A percentile compares a stretch with the other conserved stretches of the same genome.
Conservation (phyloP, 106 monocot species). For the Phalaenopsis equestris region DNA sequence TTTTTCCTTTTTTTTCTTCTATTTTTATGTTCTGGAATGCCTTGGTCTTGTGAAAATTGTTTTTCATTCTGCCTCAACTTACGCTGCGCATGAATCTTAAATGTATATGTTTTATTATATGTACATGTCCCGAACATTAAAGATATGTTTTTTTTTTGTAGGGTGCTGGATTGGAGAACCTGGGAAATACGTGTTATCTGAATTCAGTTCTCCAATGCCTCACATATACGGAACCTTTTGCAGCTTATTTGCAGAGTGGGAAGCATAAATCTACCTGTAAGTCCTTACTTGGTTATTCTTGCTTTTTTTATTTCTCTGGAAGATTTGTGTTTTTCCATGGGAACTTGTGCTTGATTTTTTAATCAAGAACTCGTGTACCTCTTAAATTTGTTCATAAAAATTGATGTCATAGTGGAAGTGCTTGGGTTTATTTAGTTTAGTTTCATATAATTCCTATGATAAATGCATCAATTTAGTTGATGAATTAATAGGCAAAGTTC, state of each 20-base stretch:
- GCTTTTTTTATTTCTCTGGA: not conserved
- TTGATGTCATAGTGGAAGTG: not conserved
- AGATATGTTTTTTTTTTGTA: constrained; percentile 20
- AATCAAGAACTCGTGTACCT: not conserved
- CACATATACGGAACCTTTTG: constrained; percentile 97
- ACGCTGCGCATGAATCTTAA: not conserved
- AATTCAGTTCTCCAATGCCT: constrained; percentile 97
- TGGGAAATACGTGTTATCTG: constrained; percentile 92
- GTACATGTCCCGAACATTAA: not conserved
- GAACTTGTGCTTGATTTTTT: not conserved
- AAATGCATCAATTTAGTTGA: not conserved
- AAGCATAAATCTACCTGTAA: constrained; percentile 90
- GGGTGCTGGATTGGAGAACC: constrained; percentile 92
- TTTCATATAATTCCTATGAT: not conserved
- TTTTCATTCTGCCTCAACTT: not conserved
- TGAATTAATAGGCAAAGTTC: not conserved
- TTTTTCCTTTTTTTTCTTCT: not conserved
- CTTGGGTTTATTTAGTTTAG: not conserved
- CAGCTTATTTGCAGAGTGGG: constrained; percentile 93
- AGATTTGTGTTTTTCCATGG: not conserved
- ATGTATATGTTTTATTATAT: not conserved
- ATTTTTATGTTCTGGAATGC: not conserved
- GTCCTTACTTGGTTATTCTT: constrained; percentile 9
- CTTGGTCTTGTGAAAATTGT: not conserved
- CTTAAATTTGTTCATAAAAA: not conserved